Evolutionary conservation across 768 basidiomycete genomes (phyloP), one percentile per base, ranked within the genome.

Genomic region (Trichaptum fuscoviolaceum): DNA sequence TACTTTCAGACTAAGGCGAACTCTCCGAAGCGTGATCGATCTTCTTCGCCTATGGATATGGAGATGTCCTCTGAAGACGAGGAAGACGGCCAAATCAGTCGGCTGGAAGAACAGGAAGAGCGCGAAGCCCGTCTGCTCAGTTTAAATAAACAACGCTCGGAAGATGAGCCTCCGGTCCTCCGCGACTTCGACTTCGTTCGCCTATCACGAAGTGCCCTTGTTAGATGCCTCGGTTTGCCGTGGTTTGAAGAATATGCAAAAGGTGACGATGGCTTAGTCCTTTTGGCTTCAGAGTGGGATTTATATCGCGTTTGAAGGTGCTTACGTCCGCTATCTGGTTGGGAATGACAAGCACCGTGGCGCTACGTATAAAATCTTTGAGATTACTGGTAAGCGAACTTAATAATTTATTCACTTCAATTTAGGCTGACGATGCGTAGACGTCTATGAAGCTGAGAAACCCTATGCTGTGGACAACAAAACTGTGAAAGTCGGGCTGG

Each of bases 181-280:
- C 81, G 77, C 6, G 89, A 91, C 70, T 73, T 98, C 23, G 82
- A 84, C 66, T 78, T 78, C 58, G 86, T 89, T 65, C 79, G 85
- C 61, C 71, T 99, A 23, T 85, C 88, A 8, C 83, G 96, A 63
- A 84, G 89, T 64, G 77, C 81, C 72, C 79, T 98, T 15, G 90
- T 86, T 17, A 91, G 88, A 70, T 52, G 42, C 42, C 15, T 52
- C 42, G 42, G 42, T 71, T 83, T 87, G 36, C 90, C 93, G 1
- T 95, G 91, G 86, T 99, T 98, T 73, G 87, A 90, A 69, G 89
- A 95, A 26, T 90, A 88, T 75, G 83, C 91, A 35, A 87, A 86
- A 75, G 90, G 96, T 88, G 69, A 52, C 68, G 82, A 75, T 23
- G 34, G 57, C 27, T 58, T 0, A 20, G 15, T 52, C 42, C 3